Base-by-base conservation (phyloP, 2,329 filamentous ascomycete species). In the Aspergillus ochraceus region DNA sequence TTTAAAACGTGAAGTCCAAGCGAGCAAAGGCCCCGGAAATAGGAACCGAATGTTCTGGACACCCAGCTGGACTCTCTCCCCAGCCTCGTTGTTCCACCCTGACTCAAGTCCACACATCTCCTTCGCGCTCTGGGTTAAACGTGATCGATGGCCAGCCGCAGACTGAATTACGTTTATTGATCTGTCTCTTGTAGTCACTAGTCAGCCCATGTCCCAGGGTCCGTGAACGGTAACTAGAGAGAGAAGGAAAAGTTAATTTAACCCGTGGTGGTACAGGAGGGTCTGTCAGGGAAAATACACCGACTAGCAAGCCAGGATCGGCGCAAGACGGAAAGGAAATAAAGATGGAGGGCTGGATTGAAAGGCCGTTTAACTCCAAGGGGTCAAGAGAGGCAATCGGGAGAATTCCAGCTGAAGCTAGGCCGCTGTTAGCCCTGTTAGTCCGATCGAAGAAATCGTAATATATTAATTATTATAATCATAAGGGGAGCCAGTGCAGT, bases 11-110 rank as follows among this genome's bases (percentile, higher is more conserved):
- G 45, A 26, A 20, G 6, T 50, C 36, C 36, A 42, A 42, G 36
- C 36, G 36, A 51, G 24, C 10, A 51, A 51, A 24, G 9, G 14
- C 26, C 55, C 60, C 55, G 59, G 63, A 62, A 59, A 52, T 54
- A 60, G 59, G 52, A 60, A 51, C 52, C 62, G 62, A 66, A 56
- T 63, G 61, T 64, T 62, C 58, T 65, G 61, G 64, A 59, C 61
- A 58, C 57, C 20, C 14, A 29, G 36, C 42, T 55, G 39, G 54
- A 49, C 20, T 17, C 17, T 8, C 17, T 19, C 17, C 54, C 56
- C 36, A 47, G 24, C 49, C 39, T 52, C 51, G 55, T 62, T 36
- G 46, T 47, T 30, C 32, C 32, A 59, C 55, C 46, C 17, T 42
- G 36, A 42, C 36, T 42, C 17, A n/a, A 17, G 5, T 8, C 36